These are phyloP conservation scores for Drosera capensis DNA, from an alignment of 148 eudicot species.

Conservation along the genomic window DNA sequence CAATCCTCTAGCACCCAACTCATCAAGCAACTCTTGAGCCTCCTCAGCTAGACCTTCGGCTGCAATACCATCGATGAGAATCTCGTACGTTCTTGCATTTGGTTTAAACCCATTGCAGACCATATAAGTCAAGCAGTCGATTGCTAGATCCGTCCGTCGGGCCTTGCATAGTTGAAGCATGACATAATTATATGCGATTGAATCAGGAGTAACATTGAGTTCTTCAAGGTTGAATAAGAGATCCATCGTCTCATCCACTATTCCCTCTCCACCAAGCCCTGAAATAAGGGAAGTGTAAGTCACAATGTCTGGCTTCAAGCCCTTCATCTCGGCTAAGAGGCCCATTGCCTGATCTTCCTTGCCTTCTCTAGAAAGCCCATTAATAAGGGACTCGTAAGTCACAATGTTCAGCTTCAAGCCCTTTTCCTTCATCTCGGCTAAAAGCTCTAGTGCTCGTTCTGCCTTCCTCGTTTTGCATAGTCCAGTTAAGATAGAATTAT, in stretches of 20 bases:
- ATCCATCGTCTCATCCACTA: conserved; percentile 32
- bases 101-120: conserved; percentile 46
- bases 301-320: conserved; percentile 41
- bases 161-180: conserved; percentile 53
- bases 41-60: conserved; percentile 38
- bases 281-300: conserved; percentile 37
- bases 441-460: too few relatives aligned
- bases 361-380: too few relatives aligned
- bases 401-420: too few relatives aligned
- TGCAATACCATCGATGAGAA: conserved; percentile 43
- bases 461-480: too few relatives aligned
- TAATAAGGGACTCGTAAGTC: too few relatives aligned
- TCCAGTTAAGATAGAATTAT: too few relatives aligned
- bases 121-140: conserved; percentile 42
- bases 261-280: conserved; percentile 54
- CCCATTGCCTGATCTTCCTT: conserved; percentile 26
- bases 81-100: conserved; percentile 39
- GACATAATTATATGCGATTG: conserved; percentile 33
- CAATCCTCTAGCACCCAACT: conserved; percentile 33
- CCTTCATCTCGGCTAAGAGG: conserved; percentile 38
- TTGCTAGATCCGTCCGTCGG: conserved; percentile 37
- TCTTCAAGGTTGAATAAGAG: conserved; percentile 33
- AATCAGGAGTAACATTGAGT: conserved; percentile 38
- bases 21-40: conserved; percentile 35
- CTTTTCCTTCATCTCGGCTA: too few relatives aligned